A percentile compares a stretch with the other conserved stretches of the same genome.
Evolutionary conservation across 2,329 filamentous ascomycete species (phyloP).

Genomic region (Cladosporium cucumerinum): DNA sequence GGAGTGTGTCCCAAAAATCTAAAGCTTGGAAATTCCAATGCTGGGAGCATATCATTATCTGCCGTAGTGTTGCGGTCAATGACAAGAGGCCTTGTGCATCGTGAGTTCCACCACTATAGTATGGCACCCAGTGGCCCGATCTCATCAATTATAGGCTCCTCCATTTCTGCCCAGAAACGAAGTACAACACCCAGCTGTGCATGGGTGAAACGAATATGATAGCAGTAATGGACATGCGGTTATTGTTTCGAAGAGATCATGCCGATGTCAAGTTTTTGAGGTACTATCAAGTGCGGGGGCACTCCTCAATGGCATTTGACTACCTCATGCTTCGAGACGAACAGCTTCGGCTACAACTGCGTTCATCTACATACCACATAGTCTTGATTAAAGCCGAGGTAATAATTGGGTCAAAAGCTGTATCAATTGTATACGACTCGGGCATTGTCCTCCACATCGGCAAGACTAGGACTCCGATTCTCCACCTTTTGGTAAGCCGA

Average conservation of each 20-base stretch:
- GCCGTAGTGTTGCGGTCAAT: not conserved
- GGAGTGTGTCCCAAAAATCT: not conserved
- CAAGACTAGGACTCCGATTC: not conserved
- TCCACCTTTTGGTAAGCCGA: constrained; percentile 5
- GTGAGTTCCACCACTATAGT: too few species aligned
- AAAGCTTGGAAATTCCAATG: not conserved
- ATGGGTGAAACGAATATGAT: not conserved
- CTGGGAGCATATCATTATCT: not conserved
- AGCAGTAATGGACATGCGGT: not conserved
- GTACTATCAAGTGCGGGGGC: not conserved
- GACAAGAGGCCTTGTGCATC: not conserved
- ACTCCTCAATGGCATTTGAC: not conserved
- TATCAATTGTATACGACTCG: not conserved
- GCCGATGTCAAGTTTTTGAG: not conserved
- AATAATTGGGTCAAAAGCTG: not conserved
- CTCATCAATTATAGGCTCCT: not conserved
- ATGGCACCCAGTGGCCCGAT: not conserved
- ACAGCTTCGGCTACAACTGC: not conserved
- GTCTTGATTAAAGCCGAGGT: not conserved
- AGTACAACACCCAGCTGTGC: not conserved
- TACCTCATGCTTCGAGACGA: not conserved
- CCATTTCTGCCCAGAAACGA: not conserved
- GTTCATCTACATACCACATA: not conserved
- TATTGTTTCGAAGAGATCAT: not conserved
- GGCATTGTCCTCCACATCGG: constrained; percentile 8